Evolutionary conservation across 2,329 filamentous ascomycete genomes (phyloP), one percentile per base, ranked within the genome.

Genomic region (Penicillium psychrosexuale): DNA sequence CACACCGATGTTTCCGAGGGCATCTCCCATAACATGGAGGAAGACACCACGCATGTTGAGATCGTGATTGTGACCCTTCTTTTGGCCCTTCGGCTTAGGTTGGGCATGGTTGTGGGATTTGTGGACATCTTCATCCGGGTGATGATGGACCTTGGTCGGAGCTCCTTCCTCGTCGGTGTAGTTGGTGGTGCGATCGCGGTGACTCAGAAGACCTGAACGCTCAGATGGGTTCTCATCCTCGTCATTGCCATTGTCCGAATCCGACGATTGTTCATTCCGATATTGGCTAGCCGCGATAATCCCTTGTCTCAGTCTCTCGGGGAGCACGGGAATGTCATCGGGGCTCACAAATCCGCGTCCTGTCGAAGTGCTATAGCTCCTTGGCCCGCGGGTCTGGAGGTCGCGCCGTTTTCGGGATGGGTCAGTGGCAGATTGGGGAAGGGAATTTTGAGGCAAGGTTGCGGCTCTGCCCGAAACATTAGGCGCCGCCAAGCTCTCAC

Each of bases 1-100:
- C 28, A 79, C 77, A 55, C 77, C 77, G 51, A 79, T 74, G 53
- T 79, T 79, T 48, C 77, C 77, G 9, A 79, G 66, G 0, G 77
- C 77, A 53, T 79, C 77, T 15, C 76, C 76, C 66, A 79, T 66
- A 51, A 87, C 84, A 63, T 87, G 84, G 1, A 87, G 75, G 74
- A 87, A 87, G 57, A 87, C 84, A 56, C 84, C 84, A n/a, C 82
- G 81, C 93, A 99, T 97, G 73, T 96, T 96, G 79, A 99, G 88
- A 69, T 99, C 71, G 44, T 76, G 73, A 5, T 56, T 60, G 53
- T 74, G 71, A 8, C 67, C 66, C 28, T 86, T 83, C 57, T 84
- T 82, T 57, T 84, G 81, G 19, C 78, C 77, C 56, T 79, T 71
- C 53, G 87, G 82, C 66, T 84, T 85, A 1, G 90, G 88, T 63